Evolutionary conservation across 495 filamentous ascomycete species (phyloP), one percentile per base, ranked within the genome.

Genomic region (Rusavskia elegans): DNA sequence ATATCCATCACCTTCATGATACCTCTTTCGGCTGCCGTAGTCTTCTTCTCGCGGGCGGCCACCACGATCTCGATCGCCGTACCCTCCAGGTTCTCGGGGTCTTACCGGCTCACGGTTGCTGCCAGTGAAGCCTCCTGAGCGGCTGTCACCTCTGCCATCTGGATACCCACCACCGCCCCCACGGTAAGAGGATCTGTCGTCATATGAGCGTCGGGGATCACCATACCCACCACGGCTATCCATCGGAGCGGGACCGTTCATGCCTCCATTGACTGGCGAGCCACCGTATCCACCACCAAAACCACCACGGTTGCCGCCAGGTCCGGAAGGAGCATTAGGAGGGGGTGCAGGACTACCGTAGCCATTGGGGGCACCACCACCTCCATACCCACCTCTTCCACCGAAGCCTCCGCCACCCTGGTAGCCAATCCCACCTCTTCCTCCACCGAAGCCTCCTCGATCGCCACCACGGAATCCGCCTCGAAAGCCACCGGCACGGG

Each of bases 41-140:
- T 87, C 84, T 59, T 73, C 79, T 29, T 73, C 70, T 56, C 79
- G 74, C 59, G 76, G 78, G 42, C 81, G 70, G 56, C 72, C 74
- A 50, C 73, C 68, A 45, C 75, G 70, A 56, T 73, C 74, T 62
- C 79, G 75, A 56, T 72, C 71, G n/a, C 36, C 36, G 63, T 63
- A 52, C 10, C 39, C 39, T 44, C 50, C 50, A 46, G 59, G 56
- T 37, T 75, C 72, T 48, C 73, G 62, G 21, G 72, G 70, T 27
- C 72, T 66, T 53, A 77, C 69, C 52, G 74, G 74, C 56, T 77
- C 75, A 45, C 71, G 63, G 56, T 77, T 78, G 65, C 74, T 76
- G 50, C 74, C 75, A 39, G 70, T 76, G 48, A 61, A 63, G 45
- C 69, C 69, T 61, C 73, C 67, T 59, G 62, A 56, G 55, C 71